Evolutionary conservation across 2,329 filamentous ascomycete species (phyloP).

Genomic region (Ophiostoma pallidulum): DNA sequence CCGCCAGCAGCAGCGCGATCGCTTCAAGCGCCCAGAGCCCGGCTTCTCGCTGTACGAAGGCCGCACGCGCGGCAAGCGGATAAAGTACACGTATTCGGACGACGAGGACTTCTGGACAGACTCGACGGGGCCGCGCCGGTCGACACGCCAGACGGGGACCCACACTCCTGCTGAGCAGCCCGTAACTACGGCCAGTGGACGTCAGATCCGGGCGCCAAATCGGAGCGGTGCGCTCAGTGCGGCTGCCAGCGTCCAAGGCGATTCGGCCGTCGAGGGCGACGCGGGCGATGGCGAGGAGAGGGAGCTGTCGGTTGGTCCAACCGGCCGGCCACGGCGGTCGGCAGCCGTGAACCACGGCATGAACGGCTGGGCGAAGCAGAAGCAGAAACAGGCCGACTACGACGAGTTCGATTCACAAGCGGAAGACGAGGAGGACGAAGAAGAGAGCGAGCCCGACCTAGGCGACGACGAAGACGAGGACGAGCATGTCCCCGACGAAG

Average conservation of each 20-base stretch:
- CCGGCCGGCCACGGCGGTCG: constrained; percentile 41
- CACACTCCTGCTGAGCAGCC: constrained; percentile 65
- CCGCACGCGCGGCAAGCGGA: constrained; percentile 87
- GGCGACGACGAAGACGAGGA: constrained; percentile 63
- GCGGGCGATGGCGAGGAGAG: constrained; percentile 21
- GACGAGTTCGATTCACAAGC: constrained; percentile 48
- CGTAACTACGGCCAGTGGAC: constrained; percentile 72
- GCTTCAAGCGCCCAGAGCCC: constrained; percentile 77
- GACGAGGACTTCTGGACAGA: constrained; percentile 66
- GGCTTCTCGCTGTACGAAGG: constrained; percentile 94
- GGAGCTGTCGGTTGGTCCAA: constrained; percentile 32
- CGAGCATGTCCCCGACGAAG: constrained; percentile 31
- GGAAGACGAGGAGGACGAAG: constrained; percentile 43
- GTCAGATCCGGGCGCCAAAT: constrained; percentile 64
- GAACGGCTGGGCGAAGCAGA: constrained; percentile 36
- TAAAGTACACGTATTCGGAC: constrained; percentile 93
- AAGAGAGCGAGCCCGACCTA: constrained; percentile 60
- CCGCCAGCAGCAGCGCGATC: constrained; percentile 71
- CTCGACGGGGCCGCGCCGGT: constrained; percentile 52
- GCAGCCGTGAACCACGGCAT: constrained; percentile 39
- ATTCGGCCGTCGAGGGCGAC: constrained; percentile 21
- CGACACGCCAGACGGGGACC: constrained; percentile 63
- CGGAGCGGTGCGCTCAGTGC: constrained; percentile 49
- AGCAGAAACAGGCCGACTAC: constrained; percentile 25
- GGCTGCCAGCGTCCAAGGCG: constrained; percentile 35